Base-by-base conservation (phyloP, 768 basidiomycete species). In the Tricholoma bakamatsutake region DNA sequence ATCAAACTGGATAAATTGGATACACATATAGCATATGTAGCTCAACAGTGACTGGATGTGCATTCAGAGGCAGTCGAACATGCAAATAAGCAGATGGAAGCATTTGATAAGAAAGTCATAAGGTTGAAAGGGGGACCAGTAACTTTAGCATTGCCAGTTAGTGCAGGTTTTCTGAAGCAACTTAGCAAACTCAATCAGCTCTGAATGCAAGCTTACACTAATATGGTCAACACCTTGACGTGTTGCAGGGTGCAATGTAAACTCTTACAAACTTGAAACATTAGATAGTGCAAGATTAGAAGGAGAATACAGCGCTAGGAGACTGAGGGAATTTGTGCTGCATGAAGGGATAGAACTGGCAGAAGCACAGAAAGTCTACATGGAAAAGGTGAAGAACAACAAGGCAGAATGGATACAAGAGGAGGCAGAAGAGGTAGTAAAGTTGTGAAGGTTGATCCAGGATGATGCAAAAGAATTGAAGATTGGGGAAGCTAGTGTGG, bases 171-270 rank as follows among this genome's bases (percentile, higher is more conserved):
- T n/a, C n/a, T n/a, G n/a, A n/a, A n/a, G n/a, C n/a, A n/a, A n/a
- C n/a, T n/a, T n/a, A n/a, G n/a, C n/a, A n/a, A n/a, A n/a, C n/a
- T n/a, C n/a, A n/a, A n/a, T n/a, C n/a, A n/a, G n/a, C n/a, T n/a
- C n/a, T n/a, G n/a, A n/a, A n/a, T n/a, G n/a, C n/a, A n/a, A n/a
- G n/a, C n/a, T n/a, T n/a, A n/a, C n/a, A n/a, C n/a, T n/a, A n/a
- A n/a, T n/a, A n/a, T n/a, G n/a, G 68, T 72, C 67, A 2, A 50
- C 53, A 13, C 72, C 71, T 3, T 35, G 49, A 27, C 33, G 50
- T 0, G 42, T 51, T 10, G 50, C 33, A 7, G 48, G 15, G 48
- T 42, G 50, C 37, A 31, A 21, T 18, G n/a, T 40, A 4, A 56
- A 56, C 28, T 56, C 56, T 1, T 53, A 53, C 50, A 45, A 18